Evolutionary conservation across 2,329 filamentous ascomycete genomes (phyloP).

Genomic region (Davidsoniella eucalypti): DNA sequence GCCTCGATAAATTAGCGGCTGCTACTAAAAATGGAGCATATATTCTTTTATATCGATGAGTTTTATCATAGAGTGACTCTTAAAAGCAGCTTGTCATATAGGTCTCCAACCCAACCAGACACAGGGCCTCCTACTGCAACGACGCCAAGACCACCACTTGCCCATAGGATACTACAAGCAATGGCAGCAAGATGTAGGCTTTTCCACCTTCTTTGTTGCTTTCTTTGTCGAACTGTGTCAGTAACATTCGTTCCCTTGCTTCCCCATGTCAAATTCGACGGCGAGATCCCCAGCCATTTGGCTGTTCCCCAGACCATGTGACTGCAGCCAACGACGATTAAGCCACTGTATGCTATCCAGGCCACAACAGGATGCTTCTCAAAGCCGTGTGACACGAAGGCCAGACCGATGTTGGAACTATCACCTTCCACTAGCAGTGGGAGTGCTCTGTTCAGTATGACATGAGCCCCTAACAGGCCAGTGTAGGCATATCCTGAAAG

Average conservation of each 20-base stretch:
- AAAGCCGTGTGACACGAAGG: slow-evolving; percentile 75
- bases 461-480: slow-evolving; percentile 52
- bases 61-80: neutral
- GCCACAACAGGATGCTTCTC: slow-evolving; percentile 49
- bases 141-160: slow-evolving; percentile 62
- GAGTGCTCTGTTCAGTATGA: slow-evolving; percentile 57
- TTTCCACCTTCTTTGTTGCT: slow-evolving; percentile 51
- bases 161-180: slow-evolving; percentile 51
- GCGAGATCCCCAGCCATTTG: slow-evolving; percentile 58
- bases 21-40: too few relatives aligned
- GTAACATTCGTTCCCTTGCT: slow-evolving; percentile 25
- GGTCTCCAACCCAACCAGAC: slow-evolving; percentile 61
- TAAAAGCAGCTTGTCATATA: slow-evolving; percentile 56
- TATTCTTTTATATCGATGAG: too few relatives aligned
- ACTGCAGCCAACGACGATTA: slow-evolving; percentile 51
- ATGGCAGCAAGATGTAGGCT: slow-evolving; percentile 49
- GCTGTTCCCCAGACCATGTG: slow-evolving; percentile 77
- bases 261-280: slow-evolving; percentile 34
- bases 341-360: slow-evolving; percentile 50
- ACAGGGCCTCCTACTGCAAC: slow-evolving; percentile 55
- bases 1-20: too few relatives aligned
- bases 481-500: slow-evolving; percentile 55
- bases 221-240: slow-evolving; percentile 34
- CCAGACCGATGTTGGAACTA: slow-evolving; percentile 68
- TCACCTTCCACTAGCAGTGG: slow-evolving; percentile 67